A percentile compares a stretch with the other conserved stretches of the same genome.
These are phyloP conservation scores for Taphrina communis DNA, from an alignment of 1,139 yeast genomes.

Conservation along the genomic window DNA sequence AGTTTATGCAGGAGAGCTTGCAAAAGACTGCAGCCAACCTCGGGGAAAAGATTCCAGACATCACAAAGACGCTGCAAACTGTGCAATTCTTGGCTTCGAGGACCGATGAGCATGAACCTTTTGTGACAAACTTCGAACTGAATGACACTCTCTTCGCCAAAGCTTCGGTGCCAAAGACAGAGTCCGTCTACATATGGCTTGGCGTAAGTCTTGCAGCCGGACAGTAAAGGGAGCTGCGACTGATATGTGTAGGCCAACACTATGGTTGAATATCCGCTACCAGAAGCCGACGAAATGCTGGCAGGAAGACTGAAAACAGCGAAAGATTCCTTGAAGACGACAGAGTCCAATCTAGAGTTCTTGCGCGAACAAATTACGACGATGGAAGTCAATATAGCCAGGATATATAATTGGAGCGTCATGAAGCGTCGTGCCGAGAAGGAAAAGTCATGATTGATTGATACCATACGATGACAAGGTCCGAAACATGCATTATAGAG, in stretches of 20 bases:
- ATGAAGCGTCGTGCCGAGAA: constrained; percentile 26
- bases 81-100: constrained; percentile 64
- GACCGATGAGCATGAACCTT: constrained; percentile 49
- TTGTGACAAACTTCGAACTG: constrained; percentile 74
- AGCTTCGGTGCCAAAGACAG: constrained; percentile 69
- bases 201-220: constrained; percentile 56
- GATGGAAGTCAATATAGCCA: constrained; percentile 96
- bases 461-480: background rate
- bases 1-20: constrained; percentile 79
- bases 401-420: constrained; percentile 93
- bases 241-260: constrained; percentile 67
- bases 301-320: constrained; percentile 69
- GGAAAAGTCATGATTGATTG: constrained; percentile 1
- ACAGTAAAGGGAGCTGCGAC: background rate
- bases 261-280: constrained; percentile 91
- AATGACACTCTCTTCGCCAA: constrained; percentile 89
- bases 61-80: constrained; percentile 78
- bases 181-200: constrained; percentile 83
- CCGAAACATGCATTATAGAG: background rate
- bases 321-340: constrained; percentile 61
- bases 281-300: constrained; percentile 79
- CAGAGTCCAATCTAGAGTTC: constrained; percentile 85
- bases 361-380: constrained; percentile 92
- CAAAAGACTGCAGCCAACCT: constrained; percentile 70
- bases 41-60: constrained; percentile 82